phyloP scores from a whole-genome alignment of 2,329 filamentous ascomycete species.

The Curvularia sp. region DNA sequence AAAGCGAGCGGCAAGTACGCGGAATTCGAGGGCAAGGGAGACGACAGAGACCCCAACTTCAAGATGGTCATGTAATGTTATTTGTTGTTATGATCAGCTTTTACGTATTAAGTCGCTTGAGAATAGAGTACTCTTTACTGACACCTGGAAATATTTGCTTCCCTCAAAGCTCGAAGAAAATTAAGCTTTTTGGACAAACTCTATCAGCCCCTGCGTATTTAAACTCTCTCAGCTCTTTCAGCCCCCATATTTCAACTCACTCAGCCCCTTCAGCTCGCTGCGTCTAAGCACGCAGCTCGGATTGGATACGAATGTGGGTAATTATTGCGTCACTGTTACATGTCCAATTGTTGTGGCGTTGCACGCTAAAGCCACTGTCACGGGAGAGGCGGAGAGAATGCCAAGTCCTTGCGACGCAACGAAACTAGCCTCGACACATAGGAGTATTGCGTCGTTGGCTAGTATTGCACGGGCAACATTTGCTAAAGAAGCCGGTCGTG shows the following conservation, averaged over 20 bases:
- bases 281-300: not conserved
- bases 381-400: not conserved
- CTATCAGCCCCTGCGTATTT: too few relatives aligned
- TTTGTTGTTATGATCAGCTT: not conserved
- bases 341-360: not conserved
- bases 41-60: slow-evolving; percentile 70
- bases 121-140: not conserved
- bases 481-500: not conserved
- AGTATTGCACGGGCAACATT: not conserved
- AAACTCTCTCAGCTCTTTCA: too few relatives aligned
- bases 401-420: not conserved
- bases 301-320: not conserved
- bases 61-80: slow-evolving; percentile 61
- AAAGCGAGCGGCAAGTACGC: slow-evolving; percentile 67
- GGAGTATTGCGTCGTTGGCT: not conserved
- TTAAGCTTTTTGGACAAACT: too few relatives aligned
- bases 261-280: not conserved
- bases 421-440: not conserved
- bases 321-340: not conserved
- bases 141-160: not conserved
- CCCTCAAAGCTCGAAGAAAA: too few relatives aligned
- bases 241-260: not conserved
- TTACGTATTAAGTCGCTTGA: not conserved
- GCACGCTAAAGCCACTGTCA: not conserved
- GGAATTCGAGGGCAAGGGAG: slow-evolving; percentile 62